phyloP scores from a whole-genome alignment of 2,329 filamentous ascomycete species.

The Paecilomyces sp. region DNA sequence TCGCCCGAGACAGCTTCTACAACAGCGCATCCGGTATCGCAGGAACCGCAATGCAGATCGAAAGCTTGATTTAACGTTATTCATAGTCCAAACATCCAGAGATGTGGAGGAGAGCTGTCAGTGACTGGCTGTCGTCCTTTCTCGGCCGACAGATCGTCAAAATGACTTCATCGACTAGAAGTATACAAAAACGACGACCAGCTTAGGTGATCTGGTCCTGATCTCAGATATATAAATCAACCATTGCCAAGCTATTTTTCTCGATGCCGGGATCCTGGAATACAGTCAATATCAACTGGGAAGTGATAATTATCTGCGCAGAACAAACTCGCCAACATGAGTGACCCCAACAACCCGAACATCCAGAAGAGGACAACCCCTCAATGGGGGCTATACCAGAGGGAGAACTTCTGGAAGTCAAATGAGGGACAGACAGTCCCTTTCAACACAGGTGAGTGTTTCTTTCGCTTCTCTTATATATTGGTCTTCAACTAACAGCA shows the following conservation, averaged over 20 bases:
- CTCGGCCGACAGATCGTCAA: constrained; percentile 15
- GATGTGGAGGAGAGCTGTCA: background rate
- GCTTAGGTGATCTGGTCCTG: background rate
- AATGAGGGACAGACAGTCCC: constrained; percentile 44
- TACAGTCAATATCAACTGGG: background rate
- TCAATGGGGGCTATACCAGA: constrained; percentile 49
- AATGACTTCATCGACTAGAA: constrained; percentile 19
- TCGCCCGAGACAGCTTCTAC: background rate
- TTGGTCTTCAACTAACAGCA: background rate
- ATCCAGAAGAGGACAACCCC: constrained; percentile 44
- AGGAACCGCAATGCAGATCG: background rate
- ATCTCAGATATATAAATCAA: background rate
- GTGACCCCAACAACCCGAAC: constrained; percentile 47
- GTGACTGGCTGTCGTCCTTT: background rate
- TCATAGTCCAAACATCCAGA: background rate
- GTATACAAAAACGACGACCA: constrained; percentile 3
- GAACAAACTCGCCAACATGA: constrained; percentile 9
- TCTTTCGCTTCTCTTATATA: background rate
- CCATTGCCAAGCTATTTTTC: background rate
- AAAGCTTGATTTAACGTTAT: background rate
- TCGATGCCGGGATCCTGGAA: background rate
- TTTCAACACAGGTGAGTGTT: constrained; percentile 44
- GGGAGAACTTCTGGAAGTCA: constrained; percentile 48
- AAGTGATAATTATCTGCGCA: background rate
- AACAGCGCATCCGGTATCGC: background rate